These are phyloP conservation scores for Carex littledalei DNA, from an alignment of 176 grass and related monocot species.

Conservation along the genomic window DNA sequence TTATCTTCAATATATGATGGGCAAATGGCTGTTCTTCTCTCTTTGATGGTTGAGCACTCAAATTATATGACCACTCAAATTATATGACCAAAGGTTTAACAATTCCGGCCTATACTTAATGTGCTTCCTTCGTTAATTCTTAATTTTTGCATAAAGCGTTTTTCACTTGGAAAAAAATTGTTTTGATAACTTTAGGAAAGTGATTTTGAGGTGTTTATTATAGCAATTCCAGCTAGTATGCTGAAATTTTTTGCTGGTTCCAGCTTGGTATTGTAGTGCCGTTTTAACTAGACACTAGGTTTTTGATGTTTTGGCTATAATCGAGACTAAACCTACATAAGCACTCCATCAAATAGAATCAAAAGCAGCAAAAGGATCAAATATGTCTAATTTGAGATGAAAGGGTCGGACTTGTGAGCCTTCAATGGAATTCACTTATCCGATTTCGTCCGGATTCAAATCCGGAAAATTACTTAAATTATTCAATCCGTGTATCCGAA, in stretches of 20 bases:
- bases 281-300: neutral
- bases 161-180: neutral
- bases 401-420: neutral
- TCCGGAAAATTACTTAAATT: too few relatives aligned
- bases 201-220: neutral
- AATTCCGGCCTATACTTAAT: neutral
- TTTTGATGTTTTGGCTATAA: neutral
- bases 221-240: neutral
- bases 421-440: too few relatives aligned
- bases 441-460: too few relatives aligned
- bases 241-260: neutral
- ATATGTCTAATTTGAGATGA: neutral
- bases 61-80: neutral
- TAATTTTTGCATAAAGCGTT: neutral
- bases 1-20: neutral
- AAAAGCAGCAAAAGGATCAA: neutral
- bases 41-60: neutral
- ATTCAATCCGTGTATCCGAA: too few relatives aligned
- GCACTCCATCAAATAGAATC: neutral
- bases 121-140: neutral
- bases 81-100: neutral
- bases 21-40: neutral
- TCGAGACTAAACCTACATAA: neutral
- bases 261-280: neutral
- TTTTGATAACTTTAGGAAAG: neutral